These are phyloP conservation scores for Trypanosoma congolense DNA, from an alignment of 208 protist species.

Conservation along the genomic window DNA sequence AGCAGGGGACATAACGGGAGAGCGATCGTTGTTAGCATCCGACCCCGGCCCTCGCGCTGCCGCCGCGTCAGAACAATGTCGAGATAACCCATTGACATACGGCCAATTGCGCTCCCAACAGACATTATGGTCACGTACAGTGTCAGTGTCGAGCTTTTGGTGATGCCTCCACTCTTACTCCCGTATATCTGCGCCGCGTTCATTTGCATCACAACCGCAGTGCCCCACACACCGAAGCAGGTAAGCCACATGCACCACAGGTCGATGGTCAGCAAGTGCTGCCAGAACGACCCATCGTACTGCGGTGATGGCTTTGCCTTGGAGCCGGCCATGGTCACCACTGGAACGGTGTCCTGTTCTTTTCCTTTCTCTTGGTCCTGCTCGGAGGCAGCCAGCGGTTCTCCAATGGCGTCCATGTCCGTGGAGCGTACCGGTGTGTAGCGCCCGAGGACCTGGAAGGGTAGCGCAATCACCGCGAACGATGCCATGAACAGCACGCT, in stretches of 20 bases:
- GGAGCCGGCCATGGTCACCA: neutral
- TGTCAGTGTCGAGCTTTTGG: conserved; percentile 16
- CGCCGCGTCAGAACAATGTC: conserved; percentile 15
- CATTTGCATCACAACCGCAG: conserved; percentile 11
- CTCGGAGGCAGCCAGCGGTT: neutral
- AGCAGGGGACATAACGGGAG: conserved; percentile 9
- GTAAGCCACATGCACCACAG: conserved; percentile 23
- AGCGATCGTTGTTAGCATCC: conserved; percentile 5
- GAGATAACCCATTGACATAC: conserved; percentile 32
- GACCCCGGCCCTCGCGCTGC: conserved; percentile 4
- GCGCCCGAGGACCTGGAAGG: neutral
- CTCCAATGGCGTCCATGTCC: conserved; percentile 2
- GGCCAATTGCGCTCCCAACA: conserved; percentile 57
- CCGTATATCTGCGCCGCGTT: conserved; percentile 37
- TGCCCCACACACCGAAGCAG: conserved; percentile 9
- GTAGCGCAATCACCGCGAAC: neutral
- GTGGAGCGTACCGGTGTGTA: conserved; percentile 2
- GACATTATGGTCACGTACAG: conserved; percentile 54
- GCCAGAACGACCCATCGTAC: conserved; percentile 16
- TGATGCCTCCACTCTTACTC: conserved; percentile 21
- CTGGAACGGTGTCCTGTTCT: too few species aligned
- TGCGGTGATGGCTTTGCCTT: conserved; percentile 7
- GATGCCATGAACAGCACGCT: neutral
- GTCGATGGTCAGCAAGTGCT: conserved; percentile 30
- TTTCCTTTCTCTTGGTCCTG: too few species aligned